These are phyloP conservation scores for Alternaria metachromatica DNA, from an alignment of 2,329 filamentous ascomycete genomes.

Conservation along the genomic window DNA sequence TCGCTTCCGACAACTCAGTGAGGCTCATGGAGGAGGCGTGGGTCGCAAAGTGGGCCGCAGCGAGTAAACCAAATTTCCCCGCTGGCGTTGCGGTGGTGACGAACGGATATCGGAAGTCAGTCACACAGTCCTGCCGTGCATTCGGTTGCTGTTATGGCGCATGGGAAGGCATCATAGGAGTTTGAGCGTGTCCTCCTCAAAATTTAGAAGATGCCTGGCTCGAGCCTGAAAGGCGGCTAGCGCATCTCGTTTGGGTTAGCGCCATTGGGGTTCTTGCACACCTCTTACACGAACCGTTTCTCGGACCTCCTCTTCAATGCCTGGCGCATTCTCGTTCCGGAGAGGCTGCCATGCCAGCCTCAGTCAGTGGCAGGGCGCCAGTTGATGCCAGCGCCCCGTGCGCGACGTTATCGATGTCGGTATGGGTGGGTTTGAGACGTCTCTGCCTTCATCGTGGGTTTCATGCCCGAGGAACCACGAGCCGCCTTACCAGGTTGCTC, in stretches of 20 bases:
- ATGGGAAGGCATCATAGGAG: slow-evolving; percentile 42
- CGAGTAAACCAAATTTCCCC: slow-evolving; percentile 18
- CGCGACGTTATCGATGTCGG: slow-evolving; percentile 34
- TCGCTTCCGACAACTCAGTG: background rate
- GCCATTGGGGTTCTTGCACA: slow-evolving; percentile 24
- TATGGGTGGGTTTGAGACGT: slow-evolving; percentile 45
- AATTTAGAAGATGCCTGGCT: slow-evolving; percentile 22
- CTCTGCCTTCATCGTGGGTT: slow-evolving; percentile 49
- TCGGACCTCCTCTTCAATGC: slow-evolving; percentile 38
- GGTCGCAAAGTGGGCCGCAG: slow-evolving; percentile 11
- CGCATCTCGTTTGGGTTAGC: slow-evolving; percentile 24
- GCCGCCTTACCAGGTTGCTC: slow-evolving; percentile 36
- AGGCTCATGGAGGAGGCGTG: slow-evolving; percentile 6
- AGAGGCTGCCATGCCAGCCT: slow-evolving; percentile 36
- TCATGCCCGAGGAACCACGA: slow-evolving; percentile 46
- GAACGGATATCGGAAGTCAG: slow-evolving; percentile 21
- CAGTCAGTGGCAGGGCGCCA: slow-evolving; percentile 34
- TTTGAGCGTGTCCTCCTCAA: slow-evolving; percentile 38
- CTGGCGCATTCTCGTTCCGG: slow-evolving; percentile 31
- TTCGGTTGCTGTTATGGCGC: slow-evolving; percentile 33
- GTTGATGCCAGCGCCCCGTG: slow-evolving; percentile 35
- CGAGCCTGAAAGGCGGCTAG: slow-evolving; percentile 7
- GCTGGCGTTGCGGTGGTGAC: slow-evolving; percentile 10
- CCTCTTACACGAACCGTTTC: slow-evolving; percentile 48
- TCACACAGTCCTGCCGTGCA: slow-evolving; percentile 31